Evolutionary conservation across 192 early-diverging fungal genomes (phyloP), one percentile per base, ranked within the genome.

Genomic region (Borealophlyctis nickersoniae): DNA sequence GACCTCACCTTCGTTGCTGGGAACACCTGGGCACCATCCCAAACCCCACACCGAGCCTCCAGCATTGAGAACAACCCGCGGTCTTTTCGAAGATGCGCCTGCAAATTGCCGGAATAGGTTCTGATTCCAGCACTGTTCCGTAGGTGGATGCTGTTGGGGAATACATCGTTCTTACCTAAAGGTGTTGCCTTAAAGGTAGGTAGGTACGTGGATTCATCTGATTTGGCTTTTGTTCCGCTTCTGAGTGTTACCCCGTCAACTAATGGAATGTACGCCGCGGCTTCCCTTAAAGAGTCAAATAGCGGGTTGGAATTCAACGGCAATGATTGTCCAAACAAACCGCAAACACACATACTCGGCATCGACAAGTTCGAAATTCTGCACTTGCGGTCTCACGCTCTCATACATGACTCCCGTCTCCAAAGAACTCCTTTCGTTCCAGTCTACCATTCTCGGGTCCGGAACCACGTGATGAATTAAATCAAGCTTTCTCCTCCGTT

Each of bases 11-110:
- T 19, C 27, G 27, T 29, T 52, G 7, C 14, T 49, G 9, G 52
- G 62, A 14, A 64, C 34, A 13, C 19, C 19, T 34, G 63, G 62
- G 36, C 65, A 61, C 77, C 77, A 78, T 58, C 72, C 70, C 48
- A 75, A 36, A 7, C 73, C 73, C 77, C 77, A 78, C 1, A 75
- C 72, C 34, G 77, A 78, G 14, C 70, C 73, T 4, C 77, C 77
- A 28, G 52, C 56, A 53, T 75, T 75, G 23, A 80, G 34, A 13
- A 73, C 49, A 61, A 48, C 64, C 19, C 69, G 68, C 35, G 34
- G 51, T 11, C 73, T 62, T 29, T 50, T 52, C 3, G 53, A 14
- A 16, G 23, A 53, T 53, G 45, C 11, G 45, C 45, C 11, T n/a
- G 45, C 11, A 48, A 11, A 48, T 48, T 48, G 45, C 33, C 29